phyloP scores from a whole-genome alignment of 306 rosid genomes.

The Delonix regia region DNA sequence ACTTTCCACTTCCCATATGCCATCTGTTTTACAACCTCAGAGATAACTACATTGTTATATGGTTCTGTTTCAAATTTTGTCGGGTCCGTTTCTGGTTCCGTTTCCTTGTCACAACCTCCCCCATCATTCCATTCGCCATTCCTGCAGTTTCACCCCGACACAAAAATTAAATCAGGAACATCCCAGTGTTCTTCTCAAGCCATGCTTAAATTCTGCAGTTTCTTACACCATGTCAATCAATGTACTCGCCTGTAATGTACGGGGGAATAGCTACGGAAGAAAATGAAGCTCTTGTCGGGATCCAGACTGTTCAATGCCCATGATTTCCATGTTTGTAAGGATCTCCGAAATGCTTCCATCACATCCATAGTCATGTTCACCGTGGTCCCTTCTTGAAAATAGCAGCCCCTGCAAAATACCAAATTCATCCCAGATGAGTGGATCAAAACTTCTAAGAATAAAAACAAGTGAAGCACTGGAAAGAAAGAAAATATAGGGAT shows the following conservation, averaged over 20 bases:
- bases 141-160: conserved; percentile 54
- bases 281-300: conserved; percentile 52
- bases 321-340: conserved; percentile 75
- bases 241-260: conserved; percentile 79
- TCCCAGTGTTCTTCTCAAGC: too few relatives aligned
- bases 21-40: conserved; percentile 67
- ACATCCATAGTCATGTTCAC: conserved; percentile 64
- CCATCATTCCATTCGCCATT: conserved; percentile 82
- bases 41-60: conserved; percentile 55
- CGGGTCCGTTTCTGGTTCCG: conserved; percentile 61
- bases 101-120: conserved; percentile 59
- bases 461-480: not conserved
- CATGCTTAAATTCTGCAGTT: not conserved
- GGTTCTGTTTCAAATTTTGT: conserved; percentile 63
- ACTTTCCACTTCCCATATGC: conserved; percentile 56
- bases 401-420: conserved; percentile 60
- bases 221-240: not conserved
- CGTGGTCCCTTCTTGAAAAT: conserved; percentile 72
- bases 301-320: conserved; percentile 66
- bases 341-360: conserved; percentile 70
- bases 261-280: conserved; percentile 83
- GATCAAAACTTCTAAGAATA: not conserved
- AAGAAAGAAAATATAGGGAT: not conserved
- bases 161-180: not conserved
- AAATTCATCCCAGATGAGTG: not conserved